Evolutionary conservation across 108 stramenopile genomes (phyloP), one percentile per base, ranked within the genome.

Genomic region (Cylindrotheca closterium): DNA sequence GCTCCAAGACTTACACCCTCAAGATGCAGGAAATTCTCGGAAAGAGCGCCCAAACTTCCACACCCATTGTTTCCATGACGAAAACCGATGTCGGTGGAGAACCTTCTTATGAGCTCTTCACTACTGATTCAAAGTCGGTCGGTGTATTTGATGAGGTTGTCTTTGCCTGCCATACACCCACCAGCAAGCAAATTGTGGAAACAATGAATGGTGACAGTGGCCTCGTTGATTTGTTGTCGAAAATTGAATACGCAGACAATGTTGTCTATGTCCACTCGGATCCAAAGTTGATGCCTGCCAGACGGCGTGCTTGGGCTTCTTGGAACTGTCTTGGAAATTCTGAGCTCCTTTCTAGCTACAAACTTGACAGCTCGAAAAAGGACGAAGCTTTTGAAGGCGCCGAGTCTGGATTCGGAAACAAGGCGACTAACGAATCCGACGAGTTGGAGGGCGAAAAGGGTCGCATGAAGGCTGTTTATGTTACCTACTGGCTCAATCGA

Each of bases 401-500:
- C 4, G 86, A 79, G 50, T 87, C 86, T 27, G 87, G 85, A 34
- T 92, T 88, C 55, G 91, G 91, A 4, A 76, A 67, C 47, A 78
- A 70, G 26, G 26, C 63, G 10, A 56, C 69, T 57, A 26, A 29
- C 23, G 24, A 54, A 12, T 30, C 19, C 12, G 67, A 58, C 49
- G 21, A 49, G n/a, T 51, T 85, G 37, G 86, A 87, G 52, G 85
- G 85, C 32, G 71, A 76, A 54, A 32, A 81, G 49, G 84, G 82
- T 23, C 81, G 87, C 15, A 88, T 87, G 87, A 77, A 84, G 23
- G 87, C 87, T 25, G 91, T 88, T 23, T 96, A 86, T 62, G 96
- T 97, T 23, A 97, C 97, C 29, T 98, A 98, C 78, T 94, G 92
- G 88, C 78, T 98, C 65, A 99, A 99, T 77, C 83, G 78, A 49